A percentile compares a stretch with the other conserved stretches of the same genome.
These are phyloP conservation scores for Diplodia scrobiculata DNA, from an alignment of 2,329 filamentous ascomycete species.

Conservation along the genomic window DNA sequence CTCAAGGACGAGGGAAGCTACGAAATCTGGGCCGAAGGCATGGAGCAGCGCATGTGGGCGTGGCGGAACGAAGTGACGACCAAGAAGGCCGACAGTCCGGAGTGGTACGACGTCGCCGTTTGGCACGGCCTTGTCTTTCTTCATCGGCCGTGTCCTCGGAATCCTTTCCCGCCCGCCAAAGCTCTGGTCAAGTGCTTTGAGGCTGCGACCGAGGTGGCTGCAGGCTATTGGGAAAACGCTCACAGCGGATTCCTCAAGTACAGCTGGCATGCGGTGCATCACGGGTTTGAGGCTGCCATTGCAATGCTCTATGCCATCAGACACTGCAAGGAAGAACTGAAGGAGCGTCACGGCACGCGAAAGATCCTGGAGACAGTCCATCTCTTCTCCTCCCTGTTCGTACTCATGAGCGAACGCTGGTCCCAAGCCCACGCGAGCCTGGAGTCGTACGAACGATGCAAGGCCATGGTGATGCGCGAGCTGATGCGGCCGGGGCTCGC, in stretches of 20 bases:
- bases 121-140: slow-evolving; percentile 27
- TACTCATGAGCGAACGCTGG: slow-evolving; percentile 28
- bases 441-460: slow-evolving; percentile 28
- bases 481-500: slow-evolving; percentile 8
- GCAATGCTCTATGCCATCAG: slow-evolving; percentile 24
- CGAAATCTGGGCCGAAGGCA: slow-evolving; percentile 14
- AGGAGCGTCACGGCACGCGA: slow-evolving; percentile 13
- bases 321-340: slow-evolving; percentile 26
- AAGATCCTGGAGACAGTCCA: slow-evolving; percentile 26
- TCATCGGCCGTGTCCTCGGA: slow-evolving; percentile 23
- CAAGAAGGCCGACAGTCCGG: background rate
- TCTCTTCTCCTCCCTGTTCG: slow-evolving; percentile 26
- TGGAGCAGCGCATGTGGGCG: slow-evolving; percentile 19
- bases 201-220: slow-evolving; percentile 19
- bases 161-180: slow-evolving; percentile 5
- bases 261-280: slow-evolving; percentile 25
- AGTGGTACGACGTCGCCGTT: slow-evolving; percentile 24
- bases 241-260: slow-evolving; percentile 25
- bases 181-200: slow-evolving; percentile 26
- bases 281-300: slow-evolving; percentile 28
- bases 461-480: slow-evolving; percentile 19
- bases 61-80: slow-evolving; percentile 6
- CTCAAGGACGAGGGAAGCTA: slow-evolving; percentile 22
- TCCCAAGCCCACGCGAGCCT: slow-evolving; percentile 23
- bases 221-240: slow-evolving; percentile 23